Percentiles rank a stretch among this genome's conserved stretches.
Evolutionary conservation across 225 moss, liverwort and hornwort genomes (phyloP).

Genomic region (Pleurozium schreberi): DNA sequence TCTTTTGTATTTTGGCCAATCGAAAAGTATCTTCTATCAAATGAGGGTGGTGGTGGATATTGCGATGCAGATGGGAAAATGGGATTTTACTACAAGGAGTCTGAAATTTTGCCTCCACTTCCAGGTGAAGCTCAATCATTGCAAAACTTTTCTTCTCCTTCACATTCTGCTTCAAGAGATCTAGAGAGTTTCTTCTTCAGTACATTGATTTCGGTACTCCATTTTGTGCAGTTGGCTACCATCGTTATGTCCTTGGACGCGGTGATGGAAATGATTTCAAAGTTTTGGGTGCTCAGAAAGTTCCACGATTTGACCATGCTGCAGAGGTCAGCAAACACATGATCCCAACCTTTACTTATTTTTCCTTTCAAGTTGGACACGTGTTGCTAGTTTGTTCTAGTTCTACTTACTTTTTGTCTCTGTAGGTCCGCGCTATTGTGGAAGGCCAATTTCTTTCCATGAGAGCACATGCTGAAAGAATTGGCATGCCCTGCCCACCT

Average conservation of each 20-base stretch:
- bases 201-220: background rate
- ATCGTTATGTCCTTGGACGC: slow-evolving; percentile 38
- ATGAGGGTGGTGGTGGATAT: background rate
- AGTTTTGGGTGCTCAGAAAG: slow-evolving; percentile 19
- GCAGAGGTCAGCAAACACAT: slow-evolving; percentile 37
- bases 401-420: background rate
- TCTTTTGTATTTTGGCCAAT: background rate
- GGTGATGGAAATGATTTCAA: slow-evolving; percentile 5
- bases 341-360: background rate
- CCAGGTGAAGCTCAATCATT: slow-evolving; percentile 44
- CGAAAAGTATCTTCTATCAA: background rate
- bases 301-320: slow-evolving; percentile 43
- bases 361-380: background rate
- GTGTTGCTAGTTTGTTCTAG: background rate
- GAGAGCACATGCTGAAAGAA: slow-evolving; percentile 71
- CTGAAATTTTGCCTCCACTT: slow-evolving; percentile 77
- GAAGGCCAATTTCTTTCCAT: slow-evolving; percentile 95
- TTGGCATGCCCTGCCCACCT: slow-evolving; percentile 83
- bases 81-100: slow-evolving; percentile 87
- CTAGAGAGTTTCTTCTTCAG: background rate
- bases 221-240: slow-evolving; percentile 44
- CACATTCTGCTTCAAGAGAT: background rate
- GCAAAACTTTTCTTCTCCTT: background rate
- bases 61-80: slow-evolving; percentile 51
- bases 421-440: slow-evolving; percentile 74